Conservation (phyloP, 176 grass and related monocot genomes). For the Musa schizocarpa region DNA sequence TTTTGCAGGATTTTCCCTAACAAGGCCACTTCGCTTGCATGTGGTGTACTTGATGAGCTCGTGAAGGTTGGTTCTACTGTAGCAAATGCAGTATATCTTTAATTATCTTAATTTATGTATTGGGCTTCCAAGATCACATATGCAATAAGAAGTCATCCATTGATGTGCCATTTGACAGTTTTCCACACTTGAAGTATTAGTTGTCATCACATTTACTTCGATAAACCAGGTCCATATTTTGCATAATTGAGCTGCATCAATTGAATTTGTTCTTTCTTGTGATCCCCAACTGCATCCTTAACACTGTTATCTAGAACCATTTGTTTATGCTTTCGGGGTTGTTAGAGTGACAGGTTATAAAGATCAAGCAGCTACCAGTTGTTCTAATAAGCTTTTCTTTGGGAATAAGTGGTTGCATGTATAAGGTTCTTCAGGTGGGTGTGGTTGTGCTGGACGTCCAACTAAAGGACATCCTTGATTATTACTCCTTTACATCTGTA, state of each 20-base stretch:
- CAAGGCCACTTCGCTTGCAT: slow-evolving; percentile 64
- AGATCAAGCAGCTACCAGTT: slow-evolving; percentile 46
- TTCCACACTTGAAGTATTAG: neutral
- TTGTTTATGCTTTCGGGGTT: slow-evolving; percentile 17
- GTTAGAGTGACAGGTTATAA: slow-evolving; percentile 56
- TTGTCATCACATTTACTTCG: neutral
- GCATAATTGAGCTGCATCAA: neutral
- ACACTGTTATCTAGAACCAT: neutral
- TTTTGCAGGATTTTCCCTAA: slow-evolving; percentile 76
- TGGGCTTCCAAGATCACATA: neutral
- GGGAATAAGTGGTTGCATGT: slow-evolving; percentile 76
- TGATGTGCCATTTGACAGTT: neutral
- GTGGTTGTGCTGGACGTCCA: neutral
- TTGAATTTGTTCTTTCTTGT: neutral
- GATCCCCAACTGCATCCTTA: neutral
- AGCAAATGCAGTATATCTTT: neutral
- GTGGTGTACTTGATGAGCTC: slow-evolving; percentile 60
- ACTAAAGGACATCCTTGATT: neutral
- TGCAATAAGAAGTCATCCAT: neutral
- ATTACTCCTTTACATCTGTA: neutral
- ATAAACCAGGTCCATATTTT: neutral
- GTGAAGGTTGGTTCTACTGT: slow-evolving; percentile 38
- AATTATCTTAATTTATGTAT: neutral
- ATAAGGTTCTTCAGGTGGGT: slow-evolving; percentile 82
- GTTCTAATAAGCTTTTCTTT: slow-evolving; percentile 76